Base-by-base conservation (phyloP, 2,329 filamentous ascomycete species). In the Neoarthrinium moseri region DNA sequence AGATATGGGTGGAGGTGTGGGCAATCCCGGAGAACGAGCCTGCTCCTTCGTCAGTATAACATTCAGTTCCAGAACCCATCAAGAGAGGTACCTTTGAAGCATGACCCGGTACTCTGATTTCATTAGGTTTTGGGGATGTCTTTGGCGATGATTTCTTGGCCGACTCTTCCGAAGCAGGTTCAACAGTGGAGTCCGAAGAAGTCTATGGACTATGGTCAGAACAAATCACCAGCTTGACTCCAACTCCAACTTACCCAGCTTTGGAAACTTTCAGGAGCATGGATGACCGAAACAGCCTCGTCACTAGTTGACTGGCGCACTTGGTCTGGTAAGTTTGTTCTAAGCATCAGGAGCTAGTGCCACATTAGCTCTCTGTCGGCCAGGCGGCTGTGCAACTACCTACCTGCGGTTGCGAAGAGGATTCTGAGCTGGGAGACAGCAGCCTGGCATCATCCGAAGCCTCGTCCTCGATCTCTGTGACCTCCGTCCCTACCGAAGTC, bases 281-380 rank as follows among this genome's bases (percentile, higher is more conserved):
- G 91, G 55, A 96, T 96, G 45, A 95, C 91, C 1, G 91, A 96
- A 43, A 89, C 79, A 20, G 90, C 86, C 55, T 91, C 89, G 54
- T 95, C 89, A 50, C 83, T 84, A 20, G 78, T 78, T 43, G 71
- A 70, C 42, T 77, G 75, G 61, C 83, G 71, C 63, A 85, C 58
- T 48, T 75, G 70, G 33, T 81, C 79, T 3, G 80, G 68, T 8
- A 86, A 58, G 50, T 75, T 78, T 4, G 82, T 86, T 43, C 69
- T 72, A 13, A 83, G 65, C 70, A 78, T 74, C 46, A 74, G 64
- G 35, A 77, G 64, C 75, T 80, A 33, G 43, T 56, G 20, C 55
- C 45, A 13, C 5, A 20, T 36, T 18, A 30, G 40, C 46, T 20
- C 17, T 20, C 23, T n/a, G 13, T n/a, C 42, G 48, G 26, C 15